Evolutionary conservation across 345 rosid species (phyloP).

Genomic region (Syzygium jambos): DNA sequence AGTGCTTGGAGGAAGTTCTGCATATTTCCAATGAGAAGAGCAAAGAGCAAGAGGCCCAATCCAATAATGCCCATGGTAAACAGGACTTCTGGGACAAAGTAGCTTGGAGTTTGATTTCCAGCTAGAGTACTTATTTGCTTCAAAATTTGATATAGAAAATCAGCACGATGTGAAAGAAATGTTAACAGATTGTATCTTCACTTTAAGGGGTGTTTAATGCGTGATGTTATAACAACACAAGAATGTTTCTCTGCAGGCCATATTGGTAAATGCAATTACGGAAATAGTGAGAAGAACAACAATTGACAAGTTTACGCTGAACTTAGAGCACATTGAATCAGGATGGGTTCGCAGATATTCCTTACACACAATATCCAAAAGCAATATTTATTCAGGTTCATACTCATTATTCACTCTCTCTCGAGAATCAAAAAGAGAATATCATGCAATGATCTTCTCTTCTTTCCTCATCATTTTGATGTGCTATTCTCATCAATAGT

Average conservation of each 20-base stretch:
- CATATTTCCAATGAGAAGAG: slow-evolving; percentile 92
- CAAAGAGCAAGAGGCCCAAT: slow-evolving; percentile 85
- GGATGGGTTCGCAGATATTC: neutral
- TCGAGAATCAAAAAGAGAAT: neutral
- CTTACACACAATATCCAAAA: neutral
- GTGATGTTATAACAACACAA: neutral
- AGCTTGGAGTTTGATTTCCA: slow-evolving; percentile 83
- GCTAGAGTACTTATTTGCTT: slow-evolving; percentile 99
- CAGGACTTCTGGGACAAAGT: slow-evolving; percentile 67
- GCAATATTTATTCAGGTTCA: neutral
- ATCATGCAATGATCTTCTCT: neutral
- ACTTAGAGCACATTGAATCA: neutral
- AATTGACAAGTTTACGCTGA: neutral
- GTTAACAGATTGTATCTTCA: neutral
- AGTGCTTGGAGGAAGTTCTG: slow-evolving; percentile 92
- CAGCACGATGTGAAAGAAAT: neutral
- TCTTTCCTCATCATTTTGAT: neutral
- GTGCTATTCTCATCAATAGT: neutral
- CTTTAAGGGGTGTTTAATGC: neutral
- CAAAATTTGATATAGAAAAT: neutral
- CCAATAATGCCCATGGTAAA: slow-evolving; percentile 83
- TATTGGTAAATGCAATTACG: neutral
- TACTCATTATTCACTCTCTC: neutral
- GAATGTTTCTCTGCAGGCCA: neutral
- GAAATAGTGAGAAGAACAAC: neutral